Evolutionary conservation across 345 rosid species (phyloP), one percentile per base, ranked within the genome.

Genomic region (Geranium brycei): DNA sequence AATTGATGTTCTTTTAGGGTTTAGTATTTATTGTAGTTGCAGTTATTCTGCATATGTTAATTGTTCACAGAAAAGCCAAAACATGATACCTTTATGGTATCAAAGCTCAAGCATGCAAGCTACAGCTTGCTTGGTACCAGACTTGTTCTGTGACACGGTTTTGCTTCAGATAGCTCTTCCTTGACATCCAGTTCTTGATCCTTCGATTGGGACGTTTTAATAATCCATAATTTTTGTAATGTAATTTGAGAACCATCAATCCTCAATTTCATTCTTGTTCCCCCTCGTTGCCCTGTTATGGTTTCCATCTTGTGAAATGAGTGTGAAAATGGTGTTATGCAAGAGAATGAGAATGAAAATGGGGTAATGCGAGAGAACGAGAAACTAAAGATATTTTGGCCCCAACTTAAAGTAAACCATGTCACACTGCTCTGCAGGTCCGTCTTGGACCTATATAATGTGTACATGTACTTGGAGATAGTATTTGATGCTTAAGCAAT

Each of bases 31-130:
- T 63, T 51, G 14, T 2, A 6, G 15, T 47, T 47, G 77, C 93
- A 86, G 70, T 89, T 89, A 69, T 84, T 93, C 68, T 86, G 87
- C 80, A 89, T 76, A 80, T 89, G 82, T 84, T 91, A 30, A 89
- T 47, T 1, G 13, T 47, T 47, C 15, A 13, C 11, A 13, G 13
- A 47, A 47, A 8, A 13, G 53, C 14, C 53, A 47, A 10, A 35
- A 35, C 41, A 35, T 35, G 53, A 47, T 47, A 6, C 53, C 5
- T 47, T 47, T 47, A 47, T 11, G 53, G 15, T 47, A 47, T 8
- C 53, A 47, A 35, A 35, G 41, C 41, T 35, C 10, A 35, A 35
- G 10, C 41, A 35, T 35, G 41, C 41, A 35, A 35, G 41, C 41
- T 6, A 13, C 15, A 47, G 53, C 53, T 0, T 2, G 3, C 14